phyloP scores from a whole-genome alignment of 1,284 basidiomycete species.

The Takashimella koratensis region DNA sequence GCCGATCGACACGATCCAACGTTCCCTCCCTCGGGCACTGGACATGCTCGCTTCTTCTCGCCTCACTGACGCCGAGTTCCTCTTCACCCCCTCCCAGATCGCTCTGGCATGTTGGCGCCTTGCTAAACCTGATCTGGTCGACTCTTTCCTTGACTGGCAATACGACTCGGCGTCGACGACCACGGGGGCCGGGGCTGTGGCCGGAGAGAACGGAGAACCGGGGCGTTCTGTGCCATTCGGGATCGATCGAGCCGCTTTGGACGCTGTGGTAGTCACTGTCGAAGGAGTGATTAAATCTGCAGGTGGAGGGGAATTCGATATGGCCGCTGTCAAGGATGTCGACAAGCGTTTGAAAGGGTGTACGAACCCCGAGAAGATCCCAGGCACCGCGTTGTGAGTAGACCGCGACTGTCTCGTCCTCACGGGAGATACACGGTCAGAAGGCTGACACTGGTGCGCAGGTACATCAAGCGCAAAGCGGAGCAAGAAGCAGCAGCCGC shows the following conservation, averaged over 20 bases:
- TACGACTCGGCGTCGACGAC: slow-evolving; percentile 44
- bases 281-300: slow-evolving; percentile 57
- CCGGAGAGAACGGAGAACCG: slow-evolving; percentile 11
- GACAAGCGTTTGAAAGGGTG: slow-evolving; percentile 78
- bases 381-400: slow-evolving; percentile 67
- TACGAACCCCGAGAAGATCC: slow-evolving; percentile 89
- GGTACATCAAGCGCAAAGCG: slow-evolving; percentile 48
- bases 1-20: slow-evolving; percentile 20
- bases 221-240: slow-evolving; percentile 20
- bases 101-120: slow-evolving; percentile 77
- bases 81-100: slow-evolving; percentile 90
- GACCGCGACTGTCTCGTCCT: no score
- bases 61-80: slow-evolving; percentile 85
- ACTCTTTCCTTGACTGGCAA: slow-evolving; percentile 60
- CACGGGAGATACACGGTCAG: no score
- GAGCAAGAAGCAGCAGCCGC: slow-evolving; percentile 40
- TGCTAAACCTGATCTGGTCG: slow-evolving; percentile 59
- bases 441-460: no score
- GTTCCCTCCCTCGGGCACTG: slow-evolving; percentile 25
- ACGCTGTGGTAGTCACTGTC: slow-evolving; percentile 56
- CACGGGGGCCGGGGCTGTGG: slow-evolving; percentile 52
- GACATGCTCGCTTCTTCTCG: slow-evolving; percentile 64
- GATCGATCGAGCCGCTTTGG: slow-evolving; percentile 39
- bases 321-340: slow-evolving; percentile 79
- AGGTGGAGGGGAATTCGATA: slow-evolving; percentile 61